Conservation (phyloP, 208 protist genomes). For the Angomonas ambiguus region DNA sequence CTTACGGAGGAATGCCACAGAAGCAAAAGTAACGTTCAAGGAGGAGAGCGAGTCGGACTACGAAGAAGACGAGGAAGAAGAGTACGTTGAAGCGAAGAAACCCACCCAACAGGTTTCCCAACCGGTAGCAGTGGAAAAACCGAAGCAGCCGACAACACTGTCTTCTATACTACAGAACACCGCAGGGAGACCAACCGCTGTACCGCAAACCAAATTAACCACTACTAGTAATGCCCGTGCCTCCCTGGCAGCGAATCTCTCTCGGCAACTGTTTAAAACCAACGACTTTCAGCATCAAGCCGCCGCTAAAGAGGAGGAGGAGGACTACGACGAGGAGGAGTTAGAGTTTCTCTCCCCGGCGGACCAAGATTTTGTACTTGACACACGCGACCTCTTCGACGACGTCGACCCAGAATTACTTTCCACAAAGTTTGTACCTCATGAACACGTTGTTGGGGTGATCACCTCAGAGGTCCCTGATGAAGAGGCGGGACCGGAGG, state of each 20-base stretch:
- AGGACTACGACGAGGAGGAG: constrained; percentile 44
- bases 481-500: constrained; percentile 40
- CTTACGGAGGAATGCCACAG: constrained; percentile 41
- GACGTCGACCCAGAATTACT: constrained; percentile 67
- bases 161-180: neutral
- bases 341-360: constrained; percentile 23
- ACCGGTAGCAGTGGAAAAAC: neutral
- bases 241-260: constrained; percentile 20
- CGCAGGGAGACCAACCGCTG: neutral
- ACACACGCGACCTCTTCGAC: constrained; percentile 62
- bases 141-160: neutral
- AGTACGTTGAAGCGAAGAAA: constrained; percentile 24
- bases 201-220: neutral
- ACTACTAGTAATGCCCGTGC: constrained; percentile 14
- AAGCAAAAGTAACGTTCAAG: neutral
- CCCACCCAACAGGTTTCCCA: constrained; percentile 8
- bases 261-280: constrained; percentile 42
- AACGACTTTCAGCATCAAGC: neutral
- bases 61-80: constrained; percentile 29
- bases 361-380: constrained; percentile 59
- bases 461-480: constrained; percentile 51
- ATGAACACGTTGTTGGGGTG: constrained; percentile 76
- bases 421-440: constrained; percentile 55
- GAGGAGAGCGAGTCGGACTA: neutral
- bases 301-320: constrained; percentile 15